Base-by-base conservation (phyloP, 306 rosid species). In the Inga oerstediana region DNA sequence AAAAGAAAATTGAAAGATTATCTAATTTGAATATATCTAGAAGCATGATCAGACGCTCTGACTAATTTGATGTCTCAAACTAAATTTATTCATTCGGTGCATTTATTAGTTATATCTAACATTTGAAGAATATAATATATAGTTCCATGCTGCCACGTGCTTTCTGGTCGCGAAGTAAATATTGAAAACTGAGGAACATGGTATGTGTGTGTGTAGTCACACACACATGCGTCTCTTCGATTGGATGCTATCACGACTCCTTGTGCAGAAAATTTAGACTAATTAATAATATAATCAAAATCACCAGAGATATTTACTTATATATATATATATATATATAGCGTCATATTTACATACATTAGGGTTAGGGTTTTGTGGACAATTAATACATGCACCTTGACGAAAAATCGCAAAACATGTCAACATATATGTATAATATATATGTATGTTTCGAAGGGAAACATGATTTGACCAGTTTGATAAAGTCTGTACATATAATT, bases 401-500 rank as follows among this genome's bases (percentile, higher is more conserved):
- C n/a, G 66, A 22, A 59, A 59, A 59, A 59, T 59, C 13, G 66
- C 66, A 22, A 22, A 59, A 59, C 66, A 59, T n/a, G 66, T 22
- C 66, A 59, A 10, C 16, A 17, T 52, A 22, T 54, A 17, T 43
- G 30, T 27, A 27, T 27, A 27, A 5, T 43, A 19, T 39, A 5
- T 3, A 11, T 65, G 13, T 3, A 11, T 24, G 68, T 65, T 65
- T 32, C 30, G 12, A 17, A 65, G 20, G 30, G 3, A 39, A 45
- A 30, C 58, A 54, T 67, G 82, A 81, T 67, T 75, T 54, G 83
- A 72, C 59, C 22, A 44, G 74, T 20, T 69, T 20, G 68, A 72
- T 22, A 74, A 82, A 75, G 74, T 83, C 44, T 20, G 69, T 79
- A 77, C 82, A 75, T 79, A 79, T 76, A 43, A 69, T 79, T 65